Evolutionary conservation across 2,329 filamentous ascomycete genomes (phyloP).

Genomic region (Pseudocercospora fuligena): DNA sequence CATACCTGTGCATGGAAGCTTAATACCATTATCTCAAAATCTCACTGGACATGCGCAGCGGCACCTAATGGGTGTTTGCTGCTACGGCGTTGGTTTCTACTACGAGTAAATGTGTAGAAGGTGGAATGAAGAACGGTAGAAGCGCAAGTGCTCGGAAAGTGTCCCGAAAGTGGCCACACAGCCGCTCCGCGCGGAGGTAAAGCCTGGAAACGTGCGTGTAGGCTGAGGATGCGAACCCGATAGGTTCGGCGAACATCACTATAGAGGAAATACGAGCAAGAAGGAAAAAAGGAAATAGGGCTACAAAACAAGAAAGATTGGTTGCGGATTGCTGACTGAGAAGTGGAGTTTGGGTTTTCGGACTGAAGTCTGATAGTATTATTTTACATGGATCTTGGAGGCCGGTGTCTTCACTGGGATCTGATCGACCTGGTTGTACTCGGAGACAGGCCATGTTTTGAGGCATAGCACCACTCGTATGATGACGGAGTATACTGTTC

Average conservation of each 20-base stretch:
- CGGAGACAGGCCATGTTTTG: conserved; percentile 4
- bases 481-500: not conserved
- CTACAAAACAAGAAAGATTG: not conserved
- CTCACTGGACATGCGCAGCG: not conserved
- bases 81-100: conserved; percentile 13
- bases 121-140: not conserved
- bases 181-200: not conserved
- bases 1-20: not conserved
- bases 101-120: conserved; percentile 3
- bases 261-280: not conserved
- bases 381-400: not conserved
- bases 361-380: not conserved
- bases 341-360: not conserved
- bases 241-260: conserved; percentile 1
- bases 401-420: not conserved
- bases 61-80: conserved; percentile 6
- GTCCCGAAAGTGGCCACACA: not conserved
- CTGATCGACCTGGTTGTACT: conserved; percentile 1
- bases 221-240: conserved; percentile 2
- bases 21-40: not conserved
- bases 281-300: not conserved
- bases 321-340: not conserved
- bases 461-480: not conserved
- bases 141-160: not conserved
- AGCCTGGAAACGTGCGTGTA: not conserved